phyloP scores from a whole-genome alignment of 345 rosid species.

The Geranium brycei region DNA sequence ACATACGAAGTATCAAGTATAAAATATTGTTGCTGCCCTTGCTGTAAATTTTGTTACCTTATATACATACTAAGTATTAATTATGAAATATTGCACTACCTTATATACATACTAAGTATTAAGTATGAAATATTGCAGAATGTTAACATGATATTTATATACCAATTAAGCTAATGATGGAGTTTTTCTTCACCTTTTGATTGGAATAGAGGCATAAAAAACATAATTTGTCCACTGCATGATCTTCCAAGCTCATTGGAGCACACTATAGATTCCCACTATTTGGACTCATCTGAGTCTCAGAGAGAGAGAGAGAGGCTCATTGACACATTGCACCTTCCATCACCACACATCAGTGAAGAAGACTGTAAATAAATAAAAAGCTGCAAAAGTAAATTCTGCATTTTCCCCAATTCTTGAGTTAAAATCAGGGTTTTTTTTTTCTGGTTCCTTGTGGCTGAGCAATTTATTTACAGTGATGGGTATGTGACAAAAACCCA shows the following conservation, averaged over 20 bases:
- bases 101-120: too few species aligned
- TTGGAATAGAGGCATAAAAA: not conserved
- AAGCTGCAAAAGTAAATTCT: not conserved
- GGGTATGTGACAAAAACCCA: conserved; percentile 18
- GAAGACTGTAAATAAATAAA: not conserved
- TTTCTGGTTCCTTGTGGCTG: conserved; percentile 14
- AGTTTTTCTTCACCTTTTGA: too few species aligned
- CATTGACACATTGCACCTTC: not conserved
- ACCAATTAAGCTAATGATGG: too few species aligned
- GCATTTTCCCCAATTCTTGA: conserved; percentile 5
- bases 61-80: too few species aligned
- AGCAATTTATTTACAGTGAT: conserved; percentile 20
- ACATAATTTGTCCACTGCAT: conserved; percentile 26
- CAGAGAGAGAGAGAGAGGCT: too few species aligned
- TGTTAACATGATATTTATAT: too few species aligned
- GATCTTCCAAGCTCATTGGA: conserved; percentile 65
- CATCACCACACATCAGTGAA: too few species aligned
- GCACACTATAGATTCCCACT: conserved; percentile 6
- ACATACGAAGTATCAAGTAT: too few species aligned
- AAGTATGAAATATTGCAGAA: too few species aligned
- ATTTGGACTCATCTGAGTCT: not conserved
- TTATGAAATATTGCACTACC: too few species aligned
- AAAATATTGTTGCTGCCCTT: too few species aligned
- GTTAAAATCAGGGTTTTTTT: conserved; percentile 9
- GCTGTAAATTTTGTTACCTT: too few species aligned